Conservation (phyloP, 148 eudicot species). For the Chenopodium album region DNA sequence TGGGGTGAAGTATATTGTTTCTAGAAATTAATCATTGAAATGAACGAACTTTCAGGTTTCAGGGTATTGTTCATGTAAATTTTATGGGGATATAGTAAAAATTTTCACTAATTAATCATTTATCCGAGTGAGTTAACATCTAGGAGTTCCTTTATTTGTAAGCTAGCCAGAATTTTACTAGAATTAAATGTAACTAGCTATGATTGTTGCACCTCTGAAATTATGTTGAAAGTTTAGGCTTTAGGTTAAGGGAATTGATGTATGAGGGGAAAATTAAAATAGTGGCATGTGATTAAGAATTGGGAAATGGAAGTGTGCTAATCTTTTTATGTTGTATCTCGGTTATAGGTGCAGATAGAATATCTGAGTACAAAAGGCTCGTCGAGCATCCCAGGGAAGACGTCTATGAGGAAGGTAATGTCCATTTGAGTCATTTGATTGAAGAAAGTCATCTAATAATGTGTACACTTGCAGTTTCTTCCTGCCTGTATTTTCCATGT, state of each 20-base stretch:
- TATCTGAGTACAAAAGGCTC: constrained; percentile 22
- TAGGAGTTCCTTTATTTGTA: background rate
- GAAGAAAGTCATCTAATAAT: background rate
- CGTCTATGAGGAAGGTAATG: constrained; percentile 56
- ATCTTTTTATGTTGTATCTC: background rate
- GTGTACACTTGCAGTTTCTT: background rate
- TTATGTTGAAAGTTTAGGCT: background rate
- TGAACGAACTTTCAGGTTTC: background rate
- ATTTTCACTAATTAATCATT: background rate
- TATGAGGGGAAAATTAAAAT: background rate
- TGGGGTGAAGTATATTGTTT: no score
- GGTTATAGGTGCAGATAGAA: constrained; percentile 59
- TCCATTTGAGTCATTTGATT: background rate
- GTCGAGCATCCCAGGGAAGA: constrained; percentile 20
- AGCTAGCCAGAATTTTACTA: background rate
- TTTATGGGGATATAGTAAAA: background rate
- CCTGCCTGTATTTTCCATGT: constrained; percentile 19
- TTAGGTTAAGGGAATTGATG: background rate
- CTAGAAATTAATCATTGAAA: no score
- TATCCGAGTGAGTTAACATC: background rate
- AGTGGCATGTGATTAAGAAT: background rate
- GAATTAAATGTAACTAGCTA: background rate
- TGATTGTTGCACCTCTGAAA: background rate
- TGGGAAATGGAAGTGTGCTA: background rate
- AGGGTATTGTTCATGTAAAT: background rate